Percentiles rank a stretch among this genome's conserved stretches.
Conservation (phyloP, 2,329 filamentous ascomycete species). For the Ophiocordyceps unilateralis region DNA sequence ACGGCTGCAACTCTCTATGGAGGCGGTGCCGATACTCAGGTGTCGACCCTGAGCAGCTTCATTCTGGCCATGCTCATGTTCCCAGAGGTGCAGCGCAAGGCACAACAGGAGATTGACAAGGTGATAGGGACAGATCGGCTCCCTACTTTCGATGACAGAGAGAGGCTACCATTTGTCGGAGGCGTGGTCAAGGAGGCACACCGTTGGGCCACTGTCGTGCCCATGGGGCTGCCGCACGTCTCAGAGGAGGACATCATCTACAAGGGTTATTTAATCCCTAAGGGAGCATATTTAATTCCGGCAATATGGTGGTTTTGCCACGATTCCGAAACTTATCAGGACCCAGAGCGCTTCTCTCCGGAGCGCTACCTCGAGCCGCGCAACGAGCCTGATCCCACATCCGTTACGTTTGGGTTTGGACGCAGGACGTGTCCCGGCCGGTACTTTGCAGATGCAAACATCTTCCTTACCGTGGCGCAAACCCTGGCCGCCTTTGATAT, state of each 20-base stretch:
- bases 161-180: conserved; percentile 23
- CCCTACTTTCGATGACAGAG: conserved; percentile 23
- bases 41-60: conserved; percentile 10
- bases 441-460: conserved; percentile 12
- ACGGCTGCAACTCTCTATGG: conserved; percentile 1
- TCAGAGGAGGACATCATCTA: conserved; percentile 13
- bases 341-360: conserved; percentile 15
- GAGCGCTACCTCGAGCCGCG: conserved; percentile 13
- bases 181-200: conserved; percentile 13
- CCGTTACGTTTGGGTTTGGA: conserved; percentile 17
- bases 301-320: conserved; percentile 29
- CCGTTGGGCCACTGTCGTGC: conserved; percentile 14
- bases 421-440: conserved; percentile 17
- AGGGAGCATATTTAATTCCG: conserved; percentile 9
- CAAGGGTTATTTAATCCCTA: conserved; percentile 10
- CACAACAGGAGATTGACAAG: conserved; percentile 22
- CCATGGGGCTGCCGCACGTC: conserved; percentile 20
- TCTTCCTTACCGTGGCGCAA: conserved; percentile 20
- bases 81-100: conserved; percentile 22
- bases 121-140: conserved; percentile 24
- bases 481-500: conserved; percentile 20
- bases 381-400: conserved; percentile 11
- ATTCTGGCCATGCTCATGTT: conserved; percentile 28
- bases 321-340: conserved; percentile 47
- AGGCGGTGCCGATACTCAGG: conserved; percentile 5